These are phyloP conservation scores for Haplosporangium sp. DNA, from an alignment of 371 early-diverging fungal species.

Conservation along the genomic window DNA sequence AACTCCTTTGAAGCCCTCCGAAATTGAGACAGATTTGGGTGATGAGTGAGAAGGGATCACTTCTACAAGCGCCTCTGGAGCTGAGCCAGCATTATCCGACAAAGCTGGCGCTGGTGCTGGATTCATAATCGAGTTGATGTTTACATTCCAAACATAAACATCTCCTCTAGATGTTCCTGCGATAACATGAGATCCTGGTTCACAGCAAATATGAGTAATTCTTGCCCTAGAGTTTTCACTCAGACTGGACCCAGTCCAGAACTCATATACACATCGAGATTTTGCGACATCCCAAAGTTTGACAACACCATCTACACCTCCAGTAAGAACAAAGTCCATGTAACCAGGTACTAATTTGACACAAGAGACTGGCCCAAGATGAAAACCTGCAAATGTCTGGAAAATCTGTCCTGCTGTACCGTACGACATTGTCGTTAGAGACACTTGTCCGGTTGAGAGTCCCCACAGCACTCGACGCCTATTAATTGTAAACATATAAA, in stretches of 20 bases:
- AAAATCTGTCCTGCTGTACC: slow-evolving; percentile 32
- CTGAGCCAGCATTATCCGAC: slow-evolving; percentile 4
- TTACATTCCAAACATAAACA: slow-evolving; percentile 43
- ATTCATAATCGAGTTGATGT: slow-evolving; percentile 18
- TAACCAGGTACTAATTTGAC: slow-evolving; percentile 31
- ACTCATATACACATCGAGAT: slow-evolving; percentile 30
- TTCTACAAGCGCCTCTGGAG: slow-evolving; percentile 5
- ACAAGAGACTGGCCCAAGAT: slow-evolving; percentile 33
- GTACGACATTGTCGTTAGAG: slow-evolving; percentile 20
- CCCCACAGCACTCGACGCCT: slow-evolving; percentile 52
- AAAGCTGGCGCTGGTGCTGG: slow-evolving; percentile 13
- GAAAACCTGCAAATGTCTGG: slow-evolving; percentile 40
- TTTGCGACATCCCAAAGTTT: slow-evolving; percentile 39
- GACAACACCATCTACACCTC: slow-evolving; percentile 42
- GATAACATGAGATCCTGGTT: slow-evolving; percentile 26
- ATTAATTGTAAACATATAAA: background rate
- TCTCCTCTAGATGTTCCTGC: slow-evolving; percentile 44
- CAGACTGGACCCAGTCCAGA: slow-evolving; percentile 15
- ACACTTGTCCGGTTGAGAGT: slow-evolving; percentile 36
- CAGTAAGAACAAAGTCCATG: slow-evolving; percentile 37
- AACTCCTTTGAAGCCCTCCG: slow-evolving; percentile 34
- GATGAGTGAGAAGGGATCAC: background rate
- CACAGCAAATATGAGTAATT: slow-evolving; percentile 49
- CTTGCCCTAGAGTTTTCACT: background rate
- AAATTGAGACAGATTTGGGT: slow-evolving; percentile 20